phyloP scores from a whole-genome alignment of 306 rosid genomes.

The Cucurbita moschata region DNA sequence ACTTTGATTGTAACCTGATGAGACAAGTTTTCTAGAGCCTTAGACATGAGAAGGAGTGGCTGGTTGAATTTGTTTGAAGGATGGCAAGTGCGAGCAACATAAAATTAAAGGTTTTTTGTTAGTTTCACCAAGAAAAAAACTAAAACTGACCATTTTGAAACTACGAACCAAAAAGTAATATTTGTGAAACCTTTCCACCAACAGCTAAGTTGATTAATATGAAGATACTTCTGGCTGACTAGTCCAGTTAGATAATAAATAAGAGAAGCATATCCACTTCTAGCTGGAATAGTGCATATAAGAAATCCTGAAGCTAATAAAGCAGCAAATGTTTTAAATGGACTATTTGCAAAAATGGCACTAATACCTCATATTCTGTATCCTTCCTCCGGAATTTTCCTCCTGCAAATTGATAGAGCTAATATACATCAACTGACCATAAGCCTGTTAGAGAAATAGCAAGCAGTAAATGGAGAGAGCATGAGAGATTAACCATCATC shows the following conservation, averaged over 20 bases:
- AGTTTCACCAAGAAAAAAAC: background rate
- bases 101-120: background rate
- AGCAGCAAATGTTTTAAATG: background rate
- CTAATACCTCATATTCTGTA: conserved; percentile 1
- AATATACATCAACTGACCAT: background rate
- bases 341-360: background rate
- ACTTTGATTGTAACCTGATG: background rate
- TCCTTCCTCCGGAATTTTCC: background rate
- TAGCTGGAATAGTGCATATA: background rate
- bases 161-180: background rate
- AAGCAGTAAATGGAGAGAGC: background rate
- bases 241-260: background rate
- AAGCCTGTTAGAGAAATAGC: background rate
- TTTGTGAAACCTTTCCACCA: background rate
- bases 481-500: background rate
- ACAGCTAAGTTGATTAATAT: background rate
- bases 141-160: background rate
- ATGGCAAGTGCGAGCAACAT: background rate
- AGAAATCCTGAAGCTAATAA: background rate
- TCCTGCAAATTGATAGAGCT: background rate
- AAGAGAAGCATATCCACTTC: background rate
- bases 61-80: background rate
- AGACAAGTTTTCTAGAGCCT: background rate
- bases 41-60: background rate
- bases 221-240: background rate